phyloP scores from a whole-genome alignment of 2,329 filamentous ascomycete genomes.

The Fusarium sp. region DNA sequence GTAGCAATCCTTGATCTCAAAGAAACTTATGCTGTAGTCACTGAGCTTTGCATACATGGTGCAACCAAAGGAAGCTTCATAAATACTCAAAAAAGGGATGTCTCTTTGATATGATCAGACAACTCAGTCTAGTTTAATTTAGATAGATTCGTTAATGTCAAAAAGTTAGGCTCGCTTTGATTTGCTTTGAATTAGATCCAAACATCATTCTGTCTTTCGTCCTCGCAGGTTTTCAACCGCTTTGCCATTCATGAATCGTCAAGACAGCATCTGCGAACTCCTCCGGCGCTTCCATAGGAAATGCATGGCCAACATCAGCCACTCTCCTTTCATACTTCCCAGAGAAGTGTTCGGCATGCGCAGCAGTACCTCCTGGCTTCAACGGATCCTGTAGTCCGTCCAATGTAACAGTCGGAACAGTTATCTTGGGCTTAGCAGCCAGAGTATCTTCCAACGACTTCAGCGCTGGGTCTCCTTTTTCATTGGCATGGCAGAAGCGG shows the following conservation, averaged over 20 bases:
- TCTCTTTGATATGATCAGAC: no score
- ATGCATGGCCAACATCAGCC: constrained; percentile 11
- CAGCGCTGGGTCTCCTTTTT: background rate
- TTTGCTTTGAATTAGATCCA: no score
- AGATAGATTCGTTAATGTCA: no score
- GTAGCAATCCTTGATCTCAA: no score
- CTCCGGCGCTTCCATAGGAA: constrained; percentile 17
- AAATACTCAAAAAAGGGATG: no score
- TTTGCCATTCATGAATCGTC: background rate
- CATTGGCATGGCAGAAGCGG: constrained; percentile 16
- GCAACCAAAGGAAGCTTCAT: no score
- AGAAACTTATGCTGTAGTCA: no score
- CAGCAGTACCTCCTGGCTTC: constrained; percentile 10
- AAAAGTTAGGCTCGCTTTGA: no score
- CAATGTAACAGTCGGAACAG: constrained; percentile 1
- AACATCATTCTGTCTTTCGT: background rate
- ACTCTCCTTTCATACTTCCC: constrained; percentile 2
- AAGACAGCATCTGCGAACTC: constrained; percentile 14
- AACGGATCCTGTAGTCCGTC: constrained; percentile 11
- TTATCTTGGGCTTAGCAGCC: constrained; percentile 9
- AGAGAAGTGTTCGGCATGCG: background rate
- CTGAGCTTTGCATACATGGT: no score
- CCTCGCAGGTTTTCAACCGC: background rate
- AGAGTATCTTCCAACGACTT: constrained; percentile 8
- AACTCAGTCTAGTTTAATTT: no score